These are phyloP conservation scores for Elsinoe necatrix DNA, from an alignment of 2,329 filamentous ascomycete genomes.

Conservation along the genomic window DNA sequence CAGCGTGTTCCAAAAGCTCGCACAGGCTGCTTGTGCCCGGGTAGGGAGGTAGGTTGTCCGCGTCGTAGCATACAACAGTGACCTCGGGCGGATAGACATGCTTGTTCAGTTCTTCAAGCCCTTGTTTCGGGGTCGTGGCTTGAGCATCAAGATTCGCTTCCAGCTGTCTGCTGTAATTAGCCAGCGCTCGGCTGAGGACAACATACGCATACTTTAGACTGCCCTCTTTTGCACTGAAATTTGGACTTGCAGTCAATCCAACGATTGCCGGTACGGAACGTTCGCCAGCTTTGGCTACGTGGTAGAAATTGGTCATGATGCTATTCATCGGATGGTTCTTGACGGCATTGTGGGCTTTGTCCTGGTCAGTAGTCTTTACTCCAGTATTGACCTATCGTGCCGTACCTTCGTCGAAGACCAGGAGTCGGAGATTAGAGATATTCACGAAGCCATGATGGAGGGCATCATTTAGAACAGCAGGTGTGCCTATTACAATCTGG, in stretches of 20 bases:
- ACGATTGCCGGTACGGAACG: constrained; percentile 55
- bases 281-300: constrained; percentile 33
- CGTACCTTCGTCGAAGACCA: constrained; percentile 77
- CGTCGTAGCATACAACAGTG: not conserved
- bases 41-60: not conserved
- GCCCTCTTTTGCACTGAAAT: constrained; percentile 37
- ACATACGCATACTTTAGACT: constrained; percentile 42
- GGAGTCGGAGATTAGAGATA: constrained; percentile 54
- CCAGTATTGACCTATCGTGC: not conserved
- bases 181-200: not conserved
- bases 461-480: constrained; percentile 65
- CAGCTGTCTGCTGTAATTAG: constrained; percentile 38
- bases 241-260: constrained; percentile 71
- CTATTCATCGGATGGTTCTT: constrained; percentile 55
- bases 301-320: constrained; percentile 69
- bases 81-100: constrained; percentile 60
- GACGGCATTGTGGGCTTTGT: constrained; percentile 63
- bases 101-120: constrained; percentile 61
- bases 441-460: constrained; percentile 65
- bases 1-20: constrained; percentile 15
- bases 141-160: constrained; percentile 63
- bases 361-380: not conserved
- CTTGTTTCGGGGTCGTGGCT: constrained; percentile 58
- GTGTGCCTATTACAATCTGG: constrained; percentile 68
- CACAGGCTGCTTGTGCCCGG: not conserved